phyloP scores from a whole-genome alignment of 2,329 filamentous ascomycete species.

The Aspergillus bombycis region DNA sequence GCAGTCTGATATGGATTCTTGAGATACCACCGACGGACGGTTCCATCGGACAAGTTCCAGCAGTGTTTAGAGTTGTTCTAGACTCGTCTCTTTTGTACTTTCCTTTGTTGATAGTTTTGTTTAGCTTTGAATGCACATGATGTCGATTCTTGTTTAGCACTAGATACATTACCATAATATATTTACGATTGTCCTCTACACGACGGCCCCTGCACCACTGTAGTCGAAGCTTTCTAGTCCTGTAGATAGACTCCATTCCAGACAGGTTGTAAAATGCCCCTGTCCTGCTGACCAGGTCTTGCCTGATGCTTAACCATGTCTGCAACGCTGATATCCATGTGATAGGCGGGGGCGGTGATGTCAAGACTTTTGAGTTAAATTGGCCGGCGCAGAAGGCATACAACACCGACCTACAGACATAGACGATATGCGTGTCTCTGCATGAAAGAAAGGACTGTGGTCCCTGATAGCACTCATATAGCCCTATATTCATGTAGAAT shows the following conservation, averaged over 20 bases:
- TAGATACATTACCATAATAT: neutral
- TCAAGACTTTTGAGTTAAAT: neutral
- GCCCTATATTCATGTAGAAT: neutral
- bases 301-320: neutral
- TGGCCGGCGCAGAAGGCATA: neutral
- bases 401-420: neutral
- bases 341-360: neutral
- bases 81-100: slow-evolving; percentile 24
- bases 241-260: neutral
- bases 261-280: neutral
- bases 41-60: neutral
- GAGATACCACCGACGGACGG: slow-evolving; percentile 8
- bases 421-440: neutral
- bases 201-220: neutral
- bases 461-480: neutral
- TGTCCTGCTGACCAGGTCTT: neutral
- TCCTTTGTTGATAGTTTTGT: slow-evolving; percentile 22
- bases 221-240: neutral
- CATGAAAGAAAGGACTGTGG: neutral
- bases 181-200: neutral
- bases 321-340: neutral
- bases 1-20: slow-evolving; percentile 4
- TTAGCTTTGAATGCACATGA: neutral
- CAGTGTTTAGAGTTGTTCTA: neutral
- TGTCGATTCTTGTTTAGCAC: neutral